Conservation (phyloP, 257 asterid genomes). For the Misopates orontium region DNA sequence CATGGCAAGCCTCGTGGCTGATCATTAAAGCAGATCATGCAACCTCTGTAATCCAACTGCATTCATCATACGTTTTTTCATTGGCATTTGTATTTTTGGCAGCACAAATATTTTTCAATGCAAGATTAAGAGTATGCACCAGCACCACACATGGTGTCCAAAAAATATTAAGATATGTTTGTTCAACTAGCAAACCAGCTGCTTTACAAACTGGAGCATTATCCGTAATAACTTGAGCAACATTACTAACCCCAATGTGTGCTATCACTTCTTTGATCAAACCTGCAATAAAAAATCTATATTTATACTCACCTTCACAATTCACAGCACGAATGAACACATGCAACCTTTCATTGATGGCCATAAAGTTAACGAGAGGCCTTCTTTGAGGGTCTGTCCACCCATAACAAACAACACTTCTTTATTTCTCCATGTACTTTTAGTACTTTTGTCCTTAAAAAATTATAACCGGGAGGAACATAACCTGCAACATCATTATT, state of each 20-base stretch:
- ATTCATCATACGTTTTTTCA: not conserved
- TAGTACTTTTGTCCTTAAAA: not conserved
- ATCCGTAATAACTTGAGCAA: slow-evolving; percentile 8
- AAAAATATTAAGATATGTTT: not conserved
- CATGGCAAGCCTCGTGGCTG: not conserved
- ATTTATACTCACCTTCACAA: not conserved
- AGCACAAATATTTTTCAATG: too few species aligned
- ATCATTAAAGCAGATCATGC: not conserved
- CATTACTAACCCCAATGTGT: not conserved
- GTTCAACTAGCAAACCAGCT: not conserved
- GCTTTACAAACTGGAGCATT: not conserved
- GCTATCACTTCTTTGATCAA: not conserved
- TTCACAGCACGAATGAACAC: not conserved
- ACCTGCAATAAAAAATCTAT: not conserved
- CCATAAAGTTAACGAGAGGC: slow-evolving; percentile 24
- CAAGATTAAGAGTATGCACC: slow-evolving; percentile 6
- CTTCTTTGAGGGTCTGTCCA: slow-evolving; percentile 20
- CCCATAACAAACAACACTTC: slow-evolving; percentile 8
- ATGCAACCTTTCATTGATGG: not conserved
- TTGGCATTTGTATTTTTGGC: too few species aligned
- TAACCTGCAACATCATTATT: not conserved
- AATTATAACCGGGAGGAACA: slow-evolving; percentile 19
- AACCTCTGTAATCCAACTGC: not conserved
- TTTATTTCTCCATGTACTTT: too few species aligned
- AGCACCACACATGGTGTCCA: slow-evolving; percentile 25